These are phyloP conservation scores for Aspergillus nomiae DNA, from an alignment of 2,329 filamentous ascomycete species.

Conservation along the genomic window DNA sequence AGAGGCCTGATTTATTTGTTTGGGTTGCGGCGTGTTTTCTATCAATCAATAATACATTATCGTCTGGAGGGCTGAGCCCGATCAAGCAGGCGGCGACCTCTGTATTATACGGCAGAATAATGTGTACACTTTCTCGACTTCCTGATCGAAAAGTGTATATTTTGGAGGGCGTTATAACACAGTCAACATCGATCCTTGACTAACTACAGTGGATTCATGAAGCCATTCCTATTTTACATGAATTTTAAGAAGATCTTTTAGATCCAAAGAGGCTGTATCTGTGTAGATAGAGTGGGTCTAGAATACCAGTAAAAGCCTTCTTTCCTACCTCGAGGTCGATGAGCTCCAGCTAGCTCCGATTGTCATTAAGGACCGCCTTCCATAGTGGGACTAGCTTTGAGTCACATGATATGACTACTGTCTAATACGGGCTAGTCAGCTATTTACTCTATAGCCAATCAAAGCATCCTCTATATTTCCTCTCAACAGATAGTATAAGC, in stretches of 20 bases:
- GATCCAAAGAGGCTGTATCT: too few species aligned
- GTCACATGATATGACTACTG: too few species aligned
- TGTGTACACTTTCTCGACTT: not conserved
- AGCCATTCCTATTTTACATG: accelerated
- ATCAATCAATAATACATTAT: not conserved
- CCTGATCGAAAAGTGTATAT: not conserved
- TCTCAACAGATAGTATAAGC: too few species aligned
- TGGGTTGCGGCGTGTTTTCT: not conserved
- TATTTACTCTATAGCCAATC: too few species aligned
- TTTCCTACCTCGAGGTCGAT: too few species aligned
- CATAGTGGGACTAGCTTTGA: too few species aligned
- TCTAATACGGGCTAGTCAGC: too few species aligned
- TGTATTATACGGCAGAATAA: not conserved
- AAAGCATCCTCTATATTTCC: too few species aligned
- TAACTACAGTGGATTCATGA: accelerated
- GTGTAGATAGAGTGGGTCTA: too few species aligned
- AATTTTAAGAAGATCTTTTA: not conserved
- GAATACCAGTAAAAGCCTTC: too few species aligned
- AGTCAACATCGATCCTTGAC: not conserved
- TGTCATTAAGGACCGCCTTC: too few species aligned
- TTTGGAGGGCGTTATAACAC: not conserved
- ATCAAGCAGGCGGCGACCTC: not conserved
- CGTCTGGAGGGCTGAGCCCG: not conserved
- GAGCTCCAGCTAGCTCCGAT: too few species aligned
- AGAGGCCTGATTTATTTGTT: not conserved